Evolutionary conservation across 345 rosid species (phyloP), one percentile per base, ranked within the genome.

Genomic region (Cardamine occulta): DNA sequence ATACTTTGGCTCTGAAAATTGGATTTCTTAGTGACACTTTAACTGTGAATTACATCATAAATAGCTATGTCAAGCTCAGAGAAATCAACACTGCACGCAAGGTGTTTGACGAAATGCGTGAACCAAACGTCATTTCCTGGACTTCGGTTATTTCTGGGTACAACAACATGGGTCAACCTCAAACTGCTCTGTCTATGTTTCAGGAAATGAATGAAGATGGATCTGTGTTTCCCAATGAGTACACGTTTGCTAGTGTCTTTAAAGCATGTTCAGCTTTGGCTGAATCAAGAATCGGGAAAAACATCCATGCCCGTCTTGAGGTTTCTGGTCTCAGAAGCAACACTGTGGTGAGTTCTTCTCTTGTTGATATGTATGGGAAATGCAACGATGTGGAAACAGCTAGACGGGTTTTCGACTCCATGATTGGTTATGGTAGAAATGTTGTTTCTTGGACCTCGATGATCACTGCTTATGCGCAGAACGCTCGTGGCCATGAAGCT

Each of bases 361-460:
- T 90, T 70, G 81, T 93, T 71, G 89, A 89, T 66, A 93, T 93
- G 97, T 93, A 90, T 57, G 98, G 98, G 48, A 88, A 93, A 81
- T 90, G 97, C 82, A 90, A 88, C 34, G 90, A 86, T 15, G 84
- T 86, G 21, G 87, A 84, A 35, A 74, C 81, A 0, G 91, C 96
- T 18, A 82, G 87, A 75, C 77, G 70, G 83, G 90, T 89, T 82
- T 93, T 90, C 34, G 78, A 90, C 77, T 74, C 66, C 4, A 93
- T 89, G 93, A 12, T 21, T 40, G 68, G 39, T 23, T 74, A 6
- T 74, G 78, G 73, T 5, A 85, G 80, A 80, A 89, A 90, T 66
- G 74, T 93, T 68, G 88, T 93, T 67, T 81, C 91, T 29, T 90
- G 96, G 96, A 93, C 91, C 15, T 85, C 97, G 3, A 87, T 88